These are phyloP conservation scores for Solanum okadae DNA, from an alignment of 257 asterid species.

Conservation along the genomic window DNA sequence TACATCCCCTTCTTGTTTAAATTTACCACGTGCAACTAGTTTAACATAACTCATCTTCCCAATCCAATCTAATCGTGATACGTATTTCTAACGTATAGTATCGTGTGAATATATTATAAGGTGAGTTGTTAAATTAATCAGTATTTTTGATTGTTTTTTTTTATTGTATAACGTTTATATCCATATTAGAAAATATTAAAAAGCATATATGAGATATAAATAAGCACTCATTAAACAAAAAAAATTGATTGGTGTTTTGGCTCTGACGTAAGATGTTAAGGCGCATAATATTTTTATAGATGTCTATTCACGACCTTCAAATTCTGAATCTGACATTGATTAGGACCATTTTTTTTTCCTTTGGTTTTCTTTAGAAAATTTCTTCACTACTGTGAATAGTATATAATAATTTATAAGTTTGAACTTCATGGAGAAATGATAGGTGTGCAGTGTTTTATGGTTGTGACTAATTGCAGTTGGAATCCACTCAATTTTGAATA, in stretches of 20 bases:
- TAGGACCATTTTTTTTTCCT: not conserved
- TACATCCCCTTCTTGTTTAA: conserved; percentile 29
- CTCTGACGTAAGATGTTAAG: not conserved
- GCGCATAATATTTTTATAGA: rapidly evolving
- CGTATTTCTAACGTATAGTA: too few species aligned
- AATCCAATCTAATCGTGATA: too few species aligned
- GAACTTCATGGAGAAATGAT: not conserved
- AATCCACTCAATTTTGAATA: not conserved
- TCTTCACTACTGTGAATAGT: not conserved
- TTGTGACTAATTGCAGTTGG: not conserved
- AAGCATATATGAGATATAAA: not conserved
- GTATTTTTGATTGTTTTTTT: too few species aligned
- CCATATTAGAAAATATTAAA: too few species aligned
- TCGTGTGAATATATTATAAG: too few species aligned
- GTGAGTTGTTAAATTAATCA: too few species aligned
- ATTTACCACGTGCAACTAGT: rapidly evolving
- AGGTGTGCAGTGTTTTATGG: not conserved
- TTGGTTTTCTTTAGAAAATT: not conserved
- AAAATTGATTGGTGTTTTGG: rapidly evolving
- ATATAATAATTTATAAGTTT: not conserved
- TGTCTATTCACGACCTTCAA: rapidly evolving
- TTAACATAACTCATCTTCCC: too few species aligned
- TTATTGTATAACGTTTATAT: too few species aligned
- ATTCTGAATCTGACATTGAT: not conserved
- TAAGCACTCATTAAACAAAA: not conserved